Base-by-base conservation (phyloP, 768 basidiomycete species). In the Pisolithus albus region DNA sequence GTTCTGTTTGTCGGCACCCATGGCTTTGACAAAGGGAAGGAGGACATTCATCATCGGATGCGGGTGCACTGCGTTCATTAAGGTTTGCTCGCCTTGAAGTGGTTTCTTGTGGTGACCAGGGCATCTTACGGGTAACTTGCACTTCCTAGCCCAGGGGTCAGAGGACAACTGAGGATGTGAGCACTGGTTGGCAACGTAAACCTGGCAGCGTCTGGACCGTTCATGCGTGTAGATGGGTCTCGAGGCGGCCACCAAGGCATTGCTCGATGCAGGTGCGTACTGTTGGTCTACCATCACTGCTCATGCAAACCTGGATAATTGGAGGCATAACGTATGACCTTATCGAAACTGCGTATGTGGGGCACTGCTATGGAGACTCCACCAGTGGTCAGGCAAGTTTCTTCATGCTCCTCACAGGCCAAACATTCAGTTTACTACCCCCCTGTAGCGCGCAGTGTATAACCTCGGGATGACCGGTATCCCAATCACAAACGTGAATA, bases 401-500 rank as follows among this genome's bases (percentile, higher is more conserved):
- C 18, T 26, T 18, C 46, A 9, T n/a, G 23, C 38, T 40, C 23
- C 39, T n/a, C 8, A 2, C 37, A n/a, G 19, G 30, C 39, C 18
- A 42, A 40, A 28, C 32, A 7, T 9, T 26, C 19, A 47, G 42
- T 38, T 5, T 34, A 28, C 21, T 39, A 50, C 44, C 52, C 6
- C 26, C 40, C 13, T 45, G 1, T 61, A 92, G 82, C 76, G 88
- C 15, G 81, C 88, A 7, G 72, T 92, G 18, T 92, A 92, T 68
- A 84, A 82, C 62, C 81, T 92, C 39, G 90, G 90, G 18, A 75
- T 92, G 65, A 92, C 89, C 0, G 75, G 81, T 32, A 91, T 92
- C 52, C 89, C 90, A 0, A 83, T 92, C 60, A 77, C 84, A 46
- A 92, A 92, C 59, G 86, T 92, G 40, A 91, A 89, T 72, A 92